Evolutionary conservation across 768 basidiomycete species (phyloP), one percentile per base, ranked within the genome.

Genomic region (Hygrocybe coccinea): DNA sequence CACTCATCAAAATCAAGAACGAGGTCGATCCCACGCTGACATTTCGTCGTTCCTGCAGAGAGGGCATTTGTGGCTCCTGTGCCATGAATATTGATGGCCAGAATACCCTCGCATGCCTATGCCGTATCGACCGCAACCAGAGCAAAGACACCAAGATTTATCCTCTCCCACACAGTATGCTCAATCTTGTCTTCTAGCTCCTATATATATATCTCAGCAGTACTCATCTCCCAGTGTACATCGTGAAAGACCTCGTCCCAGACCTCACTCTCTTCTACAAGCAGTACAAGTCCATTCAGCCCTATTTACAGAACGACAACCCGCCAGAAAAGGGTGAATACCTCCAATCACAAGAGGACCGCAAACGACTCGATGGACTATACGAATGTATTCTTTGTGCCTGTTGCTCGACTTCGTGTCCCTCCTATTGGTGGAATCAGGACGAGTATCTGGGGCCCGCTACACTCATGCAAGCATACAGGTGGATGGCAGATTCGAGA

Each of bases 371-470:
- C 15, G 95, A 90, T 62, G 94, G 95, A 48, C 83, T 98, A 76
- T 99, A 98, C 76, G 97, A 97, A 71, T 95, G 95, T 71, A 97
- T 95, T 60, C 84, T 95, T 55, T 95, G 92, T 65, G 92, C 95
- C 2, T 97, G 97, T 75, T 99, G 95, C 77, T 94, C 94, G 41
- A 98, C 95, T 0, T 90, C 89, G 43, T 99, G 95, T 80, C 95
- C 95, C 3, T 89, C 87, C 29, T 97, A 98, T 74, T 97, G 95
- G 95, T 98, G 95, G 95, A 98, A 97, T 75, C 92, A 94, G 73
- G 94, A 97, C 67, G 89, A 93, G 71, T 99, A 99, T 72, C 87
- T 99, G 38, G 95, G 95, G 35, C 95, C 95, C 5, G 95, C 95
- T 1, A 94, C 94, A 0, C 76, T 97, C 64, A 93, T 97, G 92